Base-by-base conservation (phyloP, 2,329 filamentous ascomycete genomes). In the Fusarium piperis region DNA sequence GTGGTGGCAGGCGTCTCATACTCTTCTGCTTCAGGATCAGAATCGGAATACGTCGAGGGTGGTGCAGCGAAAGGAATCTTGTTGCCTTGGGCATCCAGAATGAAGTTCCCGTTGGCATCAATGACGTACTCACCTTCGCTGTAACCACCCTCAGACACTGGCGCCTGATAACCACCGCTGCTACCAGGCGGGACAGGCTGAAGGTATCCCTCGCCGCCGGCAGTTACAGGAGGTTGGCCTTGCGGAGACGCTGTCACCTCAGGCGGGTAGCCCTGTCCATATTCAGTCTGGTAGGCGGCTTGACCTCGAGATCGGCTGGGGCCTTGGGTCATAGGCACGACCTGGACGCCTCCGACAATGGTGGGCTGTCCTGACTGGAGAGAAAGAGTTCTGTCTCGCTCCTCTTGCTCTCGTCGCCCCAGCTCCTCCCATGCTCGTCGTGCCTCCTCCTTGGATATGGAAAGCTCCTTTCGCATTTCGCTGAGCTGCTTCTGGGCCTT, bases 401-500 rank as follows among this genome's bases (percentile, higher is more conserved):
- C 95, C 81, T 97, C 94, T 78, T 98, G 94, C 81, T 98, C 96
- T 58, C 94, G 90, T 58, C 95, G 89, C 26, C 96, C 96, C 2
- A 99, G 89, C 81, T 98, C 96, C 83, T 99, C 96, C 96, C 96
- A 99, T 2, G 96, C 96, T 64, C 96, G 90, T 36, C 95, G 91
- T 10, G 96, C 95, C 81, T 99, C 96, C 75, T 98, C 95, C 78
- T 97, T 98, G 39, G 95, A 97, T 68, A 99, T 99, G 76, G 93
- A 89, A 39, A 98, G 86, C 82, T 99, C 96, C 70, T 96, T 93
- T 75, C 93, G 92, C 92, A 97, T 94, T 81, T 98, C 96, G 16
- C 88, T 86, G n/a, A 97, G 88, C 74, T 94, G 87, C 77, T 94
- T 93, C 74, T 97, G 92, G 0, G 90, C 88, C 77, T 91, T 93